Evolutionary conservation across 2,329 filamentous ascomycete species (phyloP).

Genomic region (Pseudocercospora fijiensis): DNA sequence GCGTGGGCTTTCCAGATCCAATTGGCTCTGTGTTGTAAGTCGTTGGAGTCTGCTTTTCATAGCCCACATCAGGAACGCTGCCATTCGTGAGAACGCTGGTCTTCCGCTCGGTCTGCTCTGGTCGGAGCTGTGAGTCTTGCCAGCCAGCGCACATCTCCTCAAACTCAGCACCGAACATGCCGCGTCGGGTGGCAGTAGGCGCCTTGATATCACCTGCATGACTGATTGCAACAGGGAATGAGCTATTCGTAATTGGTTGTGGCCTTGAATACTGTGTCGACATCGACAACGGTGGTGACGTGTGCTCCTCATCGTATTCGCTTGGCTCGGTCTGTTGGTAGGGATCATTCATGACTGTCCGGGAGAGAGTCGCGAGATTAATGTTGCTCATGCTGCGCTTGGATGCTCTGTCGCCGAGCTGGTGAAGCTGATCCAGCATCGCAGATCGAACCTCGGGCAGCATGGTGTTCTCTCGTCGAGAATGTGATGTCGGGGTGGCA

Average conservation of each 20-base stretch:
- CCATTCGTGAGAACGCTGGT: conserved; percentile 16
- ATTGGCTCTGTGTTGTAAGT: background rate
- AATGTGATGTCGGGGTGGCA: background rate
- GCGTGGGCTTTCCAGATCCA: background rate
- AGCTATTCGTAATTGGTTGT: background rate
- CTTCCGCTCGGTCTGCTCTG: conserved; percentile 3
- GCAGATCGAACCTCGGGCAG: conserved; percentile 22
- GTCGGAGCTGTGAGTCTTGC: background rate
- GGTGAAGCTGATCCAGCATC: conserved; percentile 33
- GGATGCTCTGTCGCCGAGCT: conserved; percentile 33
- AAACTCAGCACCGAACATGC: conserved; percentile 2
- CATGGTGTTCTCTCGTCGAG: background rate
- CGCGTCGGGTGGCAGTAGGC: background rate
- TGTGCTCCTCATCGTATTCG: background rate
- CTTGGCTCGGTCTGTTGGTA: conserved; percentile 21
- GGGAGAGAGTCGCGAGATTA: conserved; percentile 25
- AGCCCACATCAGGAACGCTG: conserved; percentile 14
- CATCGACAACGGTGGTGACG: background rate
- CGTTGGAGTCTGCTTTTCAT: background rate
- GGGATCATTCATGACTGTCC: conserved; percentile 37
- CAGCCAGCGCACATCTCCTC: conserved; percentile 7
- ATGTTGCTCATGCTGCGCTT: conserved; percentile 31
- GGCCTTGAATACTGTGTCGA: background rate
- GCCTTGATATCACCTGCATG: background rate
- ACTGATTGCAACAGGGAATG: background rate